Evolutionary conservation across 768 basidiomycete genomes (phyloP).

Genomic region (Termitomyces sp.): DNA sequence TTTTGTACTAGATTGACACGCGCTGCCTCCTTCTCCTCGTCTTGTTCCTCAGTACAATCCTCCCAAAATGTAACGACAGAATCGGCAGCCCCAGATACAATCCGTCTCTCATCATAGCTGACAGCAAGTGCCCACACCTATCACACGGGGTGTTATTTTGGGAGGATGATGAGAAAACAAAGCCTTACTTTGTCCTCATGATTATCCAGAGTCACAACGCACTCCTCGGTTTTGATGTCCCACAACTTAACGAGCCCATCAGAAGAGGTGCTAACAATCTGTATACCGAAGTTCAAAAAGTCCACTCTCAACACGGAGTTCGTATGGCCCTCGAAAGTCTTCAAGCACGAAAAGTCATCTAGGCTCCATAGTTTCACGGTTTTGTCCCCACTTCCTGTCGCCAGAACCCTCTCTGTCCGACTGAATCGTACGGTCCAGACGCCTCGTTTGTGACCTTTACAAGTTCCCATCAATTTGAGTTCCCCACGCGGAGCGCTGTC

Average conservation of each 20-base stretch:
- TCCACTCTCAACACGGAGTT: slow-evolving; percentile 95
- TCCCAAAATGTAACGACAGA: slow-evolving; percentile 96
- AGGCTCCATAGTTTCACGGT: slow-evolving; percentile 93
- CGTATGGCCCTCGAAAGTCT: slow-evolving; percentile 98
- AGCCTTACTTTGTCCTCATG: slow-evolving; percentile 89
- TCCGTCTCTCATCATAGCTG: slow-evolving; percentile 73
- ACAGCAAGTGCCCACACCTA: slow-evolving; percentile 97
- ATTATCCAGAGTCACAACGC: slow-evolving; percentile 86
- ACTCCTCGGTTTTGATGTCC: slow-evolving; percentile 88
- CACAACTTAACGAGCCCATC: slow-evolving; percentile 97
- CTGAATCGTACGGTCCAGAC: slow-evolving; percentile 95
- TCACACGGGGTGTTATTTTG: background rate
- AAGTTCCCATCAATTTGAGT: slow-evolving; percentile 76
- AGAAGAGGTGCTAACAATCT: slow-evolving; percentile 86
- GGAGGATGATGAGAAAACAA: slow-evolving; percentile 1
- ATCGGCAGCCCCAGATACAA: slow-evolving; percentile 95
- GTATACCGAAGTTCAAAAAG: slow-evolving; percentile 79
- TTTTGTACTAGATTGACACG: slow-evolving; percentile 74
- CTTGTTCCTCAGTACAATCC: slow-evolving; percentile 86
- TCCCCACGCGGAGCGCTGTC: slow-evolving; percentile 56
- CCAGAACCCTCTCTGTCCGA: slow-evolving; percentile 75
- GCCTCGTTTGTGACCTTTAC: slow-evolving; percentile 95
- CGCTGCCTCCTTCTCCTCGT: slow-evolving; percentile 68
- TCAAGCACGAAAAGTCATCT: slow-evolving; percentile 89
- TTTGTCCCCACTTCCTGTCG: slow-evolving; percentile 94